A percentile compares a stretch with the other conserved stretches of the same genome.
phyloP scores from a whole-genome alignment of 2,329 filamentous ascomycete genomes.

The Ramularia collo-cygni region DNA sequence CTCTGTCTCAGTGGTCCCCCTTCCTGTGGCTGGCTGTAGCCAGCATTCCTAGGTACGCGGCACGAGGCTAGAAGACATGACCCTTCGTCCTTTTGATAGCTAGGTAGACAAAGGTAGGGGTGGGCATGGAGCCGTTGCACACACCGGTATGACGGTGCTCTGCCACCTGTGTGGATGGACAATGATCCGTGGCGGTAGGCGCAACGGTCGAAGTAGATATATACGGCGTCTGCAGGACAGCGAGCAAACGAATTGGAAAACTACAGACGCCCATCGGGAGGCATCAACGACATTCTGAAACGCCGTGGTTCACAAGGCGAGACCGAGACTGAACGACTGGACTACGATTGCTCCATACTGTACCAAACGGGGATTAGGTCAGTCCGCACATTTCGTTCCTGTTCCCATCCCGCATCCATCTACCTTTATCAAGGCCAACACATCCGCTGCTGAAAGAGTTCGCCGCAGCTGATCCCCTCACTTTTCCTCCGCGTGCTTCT shows the following conservation, averaged over 20 bases:
- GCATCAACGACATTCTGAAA: constrained; percentile 12
- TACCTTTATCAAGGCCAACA: constrained; percentile 4
- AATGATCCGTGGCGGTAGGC: constrained; percentile 3
- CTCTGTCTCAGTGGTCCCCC: too few relatives aligned
- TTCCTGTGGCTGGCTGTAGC: too few relatives aligned
- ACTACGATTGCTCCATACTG: too few relatives aligned
- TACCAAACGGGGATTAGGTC: constrained; percentile 3
- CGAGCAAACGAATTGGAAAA: neutral
- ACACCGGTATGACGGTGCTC: constrained; percentile 1
- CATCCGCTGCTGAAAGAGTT: constrained; percentile 5
- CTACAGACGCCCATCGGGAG: constrained; percentile 7
- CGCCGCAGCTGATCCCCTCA: neutral
- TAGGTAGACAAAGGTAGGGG: constrained; percentile 15
- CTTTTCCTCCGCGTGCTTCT: neutral
- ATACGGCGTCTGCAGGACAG: constrained; percentile 4
- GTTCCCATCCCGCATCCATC: constrained; percentile 1
- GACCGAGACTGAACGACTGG: constrained; percentile 9
- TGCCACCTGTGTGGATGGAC: constrained; percentile 8
- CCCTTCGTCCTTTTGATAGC: constrained; percentile 5
- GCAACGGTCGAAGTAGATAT: constrained; percentile 8
- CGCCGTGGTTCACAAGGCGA: constrained; percentile 4
- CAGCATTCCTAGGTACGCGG: too few relatives aligned
- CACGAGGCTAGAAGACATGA: constrained; percentile 17
- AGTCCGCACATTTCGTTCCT: constrained; percentile 2
- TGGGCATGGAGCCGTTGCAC: constrained; percentile 6